Conservation (phyloP, 2,329 filamentous ascomycete genomes). For the Gaeumannomyces sp. region DNA sequence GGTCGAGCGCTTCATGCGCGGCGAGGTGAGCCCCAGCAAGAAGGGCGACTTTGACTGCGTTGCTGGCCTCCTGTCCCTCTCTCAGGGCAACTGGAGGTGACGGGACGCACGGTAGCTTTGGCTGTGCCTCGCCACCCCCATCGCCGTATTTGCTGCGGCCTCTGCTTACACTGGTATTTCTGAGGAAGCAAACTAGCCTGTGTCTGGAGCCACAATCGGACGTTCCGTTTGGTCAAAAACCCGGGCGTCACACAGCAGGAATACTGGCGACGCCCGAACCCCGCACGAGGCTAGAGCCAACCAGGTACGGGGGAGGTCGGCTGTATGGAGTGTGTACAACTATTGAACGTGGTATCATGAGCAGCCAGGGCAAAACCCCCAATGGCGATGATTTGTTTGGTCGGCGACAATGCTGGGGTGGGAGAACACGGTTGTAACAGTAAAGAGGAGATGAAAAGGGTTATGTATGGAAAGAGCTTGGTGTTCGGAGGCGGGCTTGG, state of each 20-base stretch:
- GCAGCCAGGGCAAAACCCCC: background rate
- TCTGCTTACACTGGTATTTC: no score
- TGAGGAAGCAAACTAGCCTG: no score
- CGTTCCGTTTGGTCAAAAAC: background rate
- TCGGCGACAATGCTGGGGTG: background rate
- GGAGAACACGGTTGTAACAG: background rate
- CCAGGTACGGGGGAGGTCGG: no score
- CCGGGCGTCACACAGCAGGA: background rate
- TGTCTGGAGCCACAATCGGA: no score
- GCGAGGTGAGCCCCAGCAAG: conserved; percentile 61
- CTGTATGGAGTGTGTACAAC: background rate
- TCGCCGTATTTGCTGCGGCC: background rate
- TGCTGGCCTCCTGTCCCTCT: conserved; percentile 80
- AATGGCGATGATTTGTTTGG: background rate
- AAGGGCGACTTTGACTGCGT: conserved; percentile 82
- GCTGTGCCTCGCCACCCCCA: background rate
- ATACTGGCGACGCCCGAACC: background rate
- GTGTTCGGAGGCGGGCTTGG: background rate
- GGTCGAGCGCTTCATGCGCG: conserved; percentile 67
- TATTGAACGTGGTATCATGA: background rate
- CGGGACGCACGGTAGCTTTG: no score
- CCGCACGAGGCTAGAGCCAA: background rate
- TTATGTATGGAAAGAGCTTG: background rate
- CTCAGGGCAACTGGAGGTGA: conserved; percentile 85
- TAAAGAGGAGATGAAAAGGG: background rate